Evolutionary conservation across 148 eudicot species (phyloP).

Genomic region (Silene latifolia): DNA sequence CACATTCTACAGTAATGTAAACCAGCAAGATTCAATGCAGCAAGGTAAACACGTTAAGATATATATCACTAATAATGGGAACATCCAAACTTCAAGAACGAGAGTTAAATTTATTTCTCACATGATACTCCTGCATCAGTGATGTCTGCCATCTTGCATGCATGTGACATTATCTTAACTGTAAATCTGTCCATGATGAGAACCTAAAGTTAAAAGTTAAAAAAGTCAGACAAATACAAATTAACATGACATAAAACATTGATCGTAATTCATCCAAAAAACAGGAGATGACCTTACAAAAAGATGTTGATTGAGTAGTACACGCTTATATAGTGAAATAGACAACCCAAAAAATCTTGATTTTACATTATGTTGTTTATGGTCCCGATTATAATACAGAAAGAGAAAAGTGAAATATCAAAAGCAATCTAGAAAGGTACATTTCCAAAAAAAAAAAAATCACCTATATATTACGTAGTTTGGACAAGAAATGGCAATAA

Average conservation of each 20-base stretch:
- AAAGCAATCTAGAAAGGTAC: background rate
- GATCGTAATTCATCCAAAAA: background rate
- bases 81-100: background rate
- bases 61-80: background rate
- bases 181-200: slow-evolving; percentile 96
- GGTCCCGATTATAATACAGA: too few relatives aligned
- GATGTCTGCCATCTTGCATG: slow-evolving; percentile 98
- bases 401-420: background rate
- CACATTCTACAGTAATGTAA: background rate
- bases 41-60: background rate
- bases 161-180: slow-evolving; percentile 73
- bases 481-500: too few relatives aligned
- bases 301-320: background rate
- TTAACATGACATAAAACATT: background rate
- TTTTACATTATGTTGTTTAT: background rate
- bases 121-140: slow-evolving; percentile 96
- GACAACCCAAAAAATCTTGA: background rate
- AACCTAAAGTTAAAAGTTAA: slow-evolving; percentile 48
- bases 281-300: background rate
- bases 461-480: too few relatives aligned
- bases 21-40: background rate
- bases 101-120: slow-evolving; percentile 46
- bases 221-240: slow-evolving; percentile 19
- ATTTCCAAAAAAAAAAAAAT: background rate
- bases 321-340: background rate